Evolutionary conservation across 495 filamentous ascomycete species (phyloP).

Genomic region (Podospora appendiculata): DNA sequence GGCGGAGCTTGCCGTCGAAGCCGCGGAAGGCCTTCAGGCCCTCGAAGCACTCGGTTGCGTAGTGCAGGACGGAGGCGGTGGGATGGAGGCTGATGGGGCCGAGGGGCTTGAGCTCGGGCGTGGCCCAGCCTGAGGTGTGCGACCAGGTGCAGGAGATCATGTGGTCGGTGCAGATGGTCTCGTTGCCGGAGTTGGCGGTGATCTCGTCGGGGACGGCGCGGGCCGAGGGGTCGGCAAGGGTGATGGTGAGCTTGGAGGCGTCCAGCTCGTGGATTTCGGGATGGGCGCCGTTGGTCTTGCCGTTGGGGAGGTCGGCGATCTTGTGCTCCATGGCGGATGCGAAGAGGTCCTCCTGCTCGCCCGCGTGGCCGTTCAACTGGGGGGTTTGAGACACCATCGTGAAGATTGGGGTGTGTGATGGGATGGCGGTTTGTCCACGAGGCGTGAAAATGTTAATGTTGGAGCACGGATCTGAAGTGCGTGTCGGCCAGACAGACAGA

Average conservation of each 20-base stretch:
- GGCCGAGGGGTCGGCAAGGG: conserved; percentile 52
- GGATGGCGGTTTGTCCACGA: background rate
- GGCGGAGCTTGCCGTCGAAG: conserved; percentile 68
- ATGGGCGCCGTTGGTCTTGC: conserved; percentile 13
- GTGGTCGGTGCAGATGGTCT: conserved; percentile 75
- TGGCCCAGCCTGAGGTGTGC: conserved; percentile 58
- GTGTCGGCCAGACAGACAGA: background rate
- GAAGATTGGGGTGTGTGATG: background rate
- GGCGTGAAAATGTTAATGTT: background rate
- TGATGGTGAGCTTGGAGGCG: conserved; percentile 64
- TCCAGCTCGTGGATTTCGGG: conserved; percentile 44
- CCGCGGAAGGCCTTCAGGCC: conserved; percentile 85
- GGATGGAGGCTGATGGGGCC: conserved; percentile 76
- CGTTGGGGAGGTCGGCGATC: conserved; percentile 10
- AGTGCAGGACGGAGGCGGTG: conserved; percentile 79
- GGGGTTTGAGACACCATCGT: conserved; percentile 12
- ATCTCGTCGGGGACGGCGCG: conserved; percentile 60
- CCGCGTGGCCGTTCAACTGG: background rate
- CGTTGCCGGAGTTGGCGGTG: conserved; percentile 31
- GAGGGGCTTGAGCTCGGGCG: conserved; percentile 72
- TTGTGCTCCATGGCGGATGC: background rate
- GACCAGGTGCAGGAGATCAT: conserved; percentile 79
- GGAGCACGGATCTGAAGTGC: background rate
- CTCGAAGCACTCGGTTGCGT: conserved; percentile 90
- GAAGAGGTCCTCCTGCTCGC: background rate